These are phyloP conservation scores for Lycium barbarum DNA, from an alignment of 257 asterid genomes.

Conservation along the genomic window DNA sequence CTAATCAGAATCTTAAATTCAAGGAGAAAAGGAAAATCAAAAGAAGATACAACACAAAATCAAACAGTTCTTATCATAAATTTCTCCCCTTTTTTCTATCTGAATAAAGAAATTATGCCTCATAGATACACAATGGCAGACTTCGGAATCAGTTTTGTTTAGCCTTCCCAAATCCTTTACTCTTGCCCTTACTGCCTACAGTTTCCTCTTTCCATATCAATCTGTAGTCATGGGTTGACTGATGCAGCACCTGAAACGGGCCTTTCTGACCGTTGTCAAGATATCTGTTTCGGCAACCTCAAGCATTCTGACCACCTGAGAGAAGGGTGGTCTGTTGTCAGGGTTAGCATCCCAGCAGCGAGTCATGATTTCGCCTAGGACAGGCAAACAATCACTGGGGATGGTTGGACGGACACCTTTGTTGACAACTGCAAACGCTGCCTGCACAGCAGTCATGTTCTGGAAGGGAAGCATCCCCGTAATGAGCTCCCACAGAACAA, in stretches of 20 bases:
- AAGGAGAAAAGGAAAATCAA: constrained; percentile 44
- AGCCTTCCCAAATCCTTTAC: constrained; percentile 44
- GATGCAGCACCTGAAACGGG: constrained; percentile 99
- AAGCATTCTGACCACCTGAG: constrained; percentile 87
- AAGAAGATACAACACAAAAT: constrained; percentile 45
- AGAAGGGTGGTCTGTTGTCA: constrained; percentile 84
- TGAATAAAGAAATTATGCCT: constrained; percentile 57
- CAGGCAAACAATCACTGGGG: constrained; percentile 81
- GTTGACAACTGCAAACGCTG: constrained; percentile 97
- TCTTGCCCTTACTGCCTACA: constrained; percentile 41
- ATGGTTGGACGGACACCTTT: constrained; percentile 89
- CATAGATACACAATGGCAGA: constrained; percentile 64
- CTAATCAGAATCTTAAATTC: constrained; percentile 58
- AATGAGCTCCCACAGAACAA: constrained; percentile 95
- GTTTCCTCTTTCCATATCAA: constrained; percentile 44
- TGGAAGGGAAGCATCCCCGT: constrained; percentile 98
- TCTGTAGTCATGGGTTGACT: constrained; percentile 86
- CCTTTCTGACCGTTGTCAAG: constrained; percentile 85
- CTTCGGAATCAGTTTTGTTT: constrained; percentile 39
- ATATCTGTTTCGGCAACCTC: constrained; percentile 92
- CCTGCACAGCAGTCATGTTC: constrained; percentile 98
- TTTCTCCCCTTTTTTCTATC: constrained; percentile 56
- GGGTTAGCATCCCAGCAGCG: constrained; percentile 94
- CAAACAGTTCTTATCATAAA: constrained; percentile 55
- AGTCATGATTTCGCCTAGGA: constrained; percentile 83